Base-by-base conservation (phyloP, 1,284 basidiomycete genomes). In the Malassezia japonica region DNA sequence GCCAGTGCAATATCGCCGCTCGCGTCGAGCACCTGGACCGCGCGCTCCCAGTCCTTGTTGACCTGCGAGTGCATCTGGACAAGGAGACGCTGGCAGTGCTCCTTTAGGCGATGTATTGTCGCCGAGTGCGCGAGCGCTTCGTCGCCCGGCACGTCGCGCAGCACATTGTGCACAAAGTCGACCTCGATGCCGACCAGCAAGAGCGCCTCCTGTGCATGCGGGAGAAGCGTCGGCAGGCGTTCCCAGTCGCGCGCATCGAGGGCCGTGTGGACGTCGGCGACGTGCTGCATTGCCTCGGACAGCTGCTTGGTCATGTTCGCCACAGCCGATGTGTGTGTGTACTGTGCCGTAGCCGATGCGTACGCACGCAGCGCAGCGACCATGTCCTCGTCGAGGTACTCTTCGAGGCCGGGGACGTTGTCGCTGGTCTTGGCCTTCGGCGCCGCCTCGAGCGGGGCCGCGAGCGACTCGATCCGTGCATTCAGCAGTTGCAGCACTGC, bases 401-500 rank as follows among this genome's bases (percentile, higher is more conserved):
- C 35, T 23, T 44, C 41, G 8, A 23, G 27, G 40, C 6, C 31
- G 3, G 10, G 21, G 23, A 27, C 10, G 3, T 27, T 15, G 13
- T 16, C 27, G 9, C n/a, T 5, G 28, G 31, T 1, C 20, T 28
- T 9, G 16, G n/a, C 12, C 27, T 42, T n/a, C 6, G 6, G 27
- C 31, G 25, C 21, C 23, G 20, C 6, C 18, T 20, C 12, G 20
- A 16, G 27, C 13, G 40, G 15, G 4, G 40, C 18, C 5, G 27
- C 25, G 7, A 42, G 40, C 23, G 51, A 29, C 6, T 48, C 46
- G 23, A 54, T 48, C 8, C 34, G 39, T 2, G 46, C 46, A 39
- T 42, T 38, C 1, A 54, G 46, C 31, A 54, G 41, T 24, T 48
- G 33, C 0, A 48, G n/a, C n/a, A 45, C 51, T 4, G 45, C 51